Conservation (phyloP, 2,329 filamentous ascomycete species). For the Fusarium nygamai region DNA sequence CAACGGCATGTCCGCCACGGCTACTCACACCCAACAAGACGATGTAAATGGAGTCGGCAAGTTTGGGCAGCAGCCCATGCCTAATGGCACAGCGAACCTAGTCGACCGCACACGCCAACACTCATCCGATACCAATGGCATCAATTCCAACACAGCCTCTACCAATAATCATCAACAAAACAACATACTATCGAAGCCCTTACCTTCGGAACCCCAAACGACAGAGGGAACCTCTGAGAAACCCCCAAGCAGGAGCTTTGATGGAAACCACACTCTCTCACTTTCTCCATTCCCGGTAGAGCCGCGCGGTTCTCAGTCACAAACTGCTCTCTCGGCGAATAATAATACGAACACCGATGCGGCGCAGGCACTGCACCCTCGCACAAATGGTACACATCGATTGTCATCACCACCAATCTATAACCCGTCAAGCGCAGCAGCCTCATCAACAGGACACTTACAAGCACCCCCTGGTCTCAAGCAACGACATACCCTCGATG, state of each 20-base stretch:
- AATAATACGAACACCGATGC: conserved; percentile 42
- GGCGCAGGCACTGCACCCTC: conserved; percentile 39
- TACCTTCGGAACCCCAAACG: conserved; percentile 33
- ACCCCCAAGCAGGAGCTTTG: conserved; percentile 26
- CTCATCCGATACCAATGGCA: conserved; percentile 33
- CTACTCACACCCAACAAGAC: conserved; percentile 45
- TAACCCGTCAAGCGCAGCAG: conserved; percentile 51
- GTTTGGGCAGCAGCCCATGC: conserved; percentile 35
- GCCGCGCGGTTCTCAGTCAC: conserved; percentile 26
- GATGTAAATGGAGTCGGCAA: conserved; percentile 27
- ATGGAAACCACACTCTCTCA: conserved; percentile 17
- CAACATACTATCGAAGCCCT: conserved; percentile 34
- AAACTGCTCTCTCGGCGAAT: conserved; percentile 27
- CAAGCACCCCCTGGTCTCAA: conserved; percentile 68
- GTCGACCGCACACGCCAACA: conserved; percentile 45
- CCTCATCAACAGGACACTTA: conserved; percentile 60
- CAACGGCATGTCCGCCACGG: conserved; percentile 61
- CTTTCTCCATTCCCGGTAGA: conserved; percentile 25
- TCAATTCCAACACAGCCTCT: conserved; percentile 10
- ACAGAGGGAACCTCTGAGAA: conserved; percentile 26
- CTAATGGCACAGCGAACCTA: conserved; percentile 44
- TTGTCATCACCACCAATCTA: conserved; percentile 73
- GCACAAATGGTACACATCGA: conserved; percentile 58
- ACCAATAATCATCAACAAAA: conserved; percentile 25
- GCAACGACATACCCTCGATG: conserved; percentile 89